Evolutionary conservation across 1,284 basidiomycete species (phyloP), one percentile per base, ranked within the genome.

Genomic region (Ganoderma lucidum): DNA sequence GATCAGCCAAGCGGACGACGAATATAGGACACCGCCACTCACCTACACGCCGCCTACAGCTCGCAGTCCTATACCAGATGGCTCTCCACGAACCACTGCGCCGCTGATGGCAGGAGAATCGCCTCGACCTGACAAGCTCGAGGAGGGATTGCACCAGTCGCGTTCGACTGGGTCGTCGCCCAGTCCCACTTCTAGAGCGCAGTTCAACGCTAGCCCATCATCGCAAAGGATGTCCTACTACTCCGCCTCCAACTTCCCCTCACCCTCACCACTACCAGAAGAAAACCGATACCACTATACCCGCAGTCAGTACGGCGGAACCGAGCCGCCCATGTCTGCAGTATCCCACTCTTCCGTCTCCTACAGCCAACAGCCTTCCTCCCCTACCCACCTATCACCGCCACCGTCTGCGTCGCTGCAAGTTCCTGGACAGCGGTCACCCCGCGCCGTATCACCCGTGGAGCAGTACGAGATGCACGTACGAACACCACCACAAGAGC

Each of bases 211-310:
- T 6, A 75, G 80, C 28, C 77, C 78, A 12, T 77, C 77, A 0
- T 76, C 75, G 28, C 75, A 71, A 28, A 42, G 78, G 42, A 72
- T 78, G 28, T 93, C 92, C n/a, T 93, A 92, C 76, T 93, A 94
- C 76, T 92, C 92, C 32, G 87, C 83, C 12, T 91, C 85, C 9
- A 90, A 91, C 62, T 83, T 93, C 41, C 90, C 91, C 2, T 74
- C 83, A 12, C 83, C 89, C 12, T 90, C 90, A 6, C 90, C 91
- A 0, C 75, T 87, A 55, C 88, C 89, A 1, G 83, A 73, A 44
- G 42, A 68, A 28, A 73, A 71, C 83, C 32, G 81, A 88, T 19
- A 80, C 83, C 65, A 73, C 55, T 71, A 71, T 89, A 88, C 67
- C 84, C 82, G 70, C 70, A 85, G 19, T 80, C 83, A 44, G 83